A percentile compares a stretch with the other conserved stretches of the same genome.
Evolutionary conservation across 768 basidiomycete species (phyloP).

Genomic region (Termitomyces sp.): DNA sequence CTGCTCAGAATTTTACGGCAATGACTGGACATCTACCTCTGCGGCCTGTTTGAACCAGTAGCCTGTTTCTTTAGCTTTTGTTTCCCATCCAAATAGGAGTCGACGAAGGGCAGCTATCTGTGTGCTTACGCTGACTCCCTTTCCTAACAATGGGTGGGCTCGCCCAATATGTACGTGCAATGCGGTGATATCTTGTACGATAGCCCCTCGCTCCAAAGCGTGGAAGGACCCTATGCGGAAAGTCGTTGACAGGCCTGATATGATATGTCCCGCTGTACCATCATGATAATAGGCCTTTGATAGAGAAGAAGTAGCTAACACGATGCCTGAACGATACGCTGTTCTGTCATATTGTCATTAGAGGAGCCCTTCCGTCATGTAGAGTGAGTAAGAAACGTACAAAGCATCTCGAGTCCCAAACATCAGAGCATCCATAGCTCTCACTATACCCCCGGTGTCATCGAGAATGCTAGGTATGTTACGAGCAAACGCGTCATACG

Average conservation of each 20-base stretch:
- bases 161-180: slow-evolving; percentile 56
- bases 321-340: slow-evolving; percentile 65
- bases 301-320: slow-evolving; percentile 48
- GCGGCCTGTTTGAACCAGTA: slow-evolving; percentile 53
- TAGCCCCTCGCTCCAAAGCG: slow-evolving; percentile 54
- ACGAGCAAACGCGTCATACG: slow-evolving; percentile 48
- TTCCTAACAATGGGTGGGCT: slow-evolving; percentile 28
- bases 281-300: slow-evolving; percentile 37
- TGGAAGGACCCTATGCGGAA: slow-evolving; percentile 56
- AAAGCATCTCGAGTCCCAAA: slow-evolving; percentile 71
- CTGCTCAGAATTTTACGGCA: not conserved
- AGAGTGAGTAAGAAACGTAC: slow-evolving; percentile 38
- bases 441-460: slow-evolving; percentile 47
- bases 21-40: slow-evolving; percentile 30
- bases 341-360: slow-evolving; percentile 31
- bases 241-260: slow-evolving; percentile 57
- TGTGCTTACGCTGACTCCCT: slow-evolving; percentile 52
- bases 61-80: slow-evolving; percentile 40
- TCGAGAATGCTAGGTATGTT: slow-evolving; percentile 42
- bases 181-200: slow-evolving; percentile 56
- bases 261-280: slow-evolving; percentile 34
- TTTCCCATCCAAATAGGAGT: slow-evolving; percentile 54
- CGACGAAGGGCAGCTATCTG: slow-evolving; percentile 60
- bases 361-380: not conserved
- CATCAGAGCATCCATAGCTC: slow-evolving; percentile 65